Evolutionary conservation across 805 yeast species (phyloP), one percentile per base, ranked within the genome.

Genomic region (Starmerella kuoi): DNA sequence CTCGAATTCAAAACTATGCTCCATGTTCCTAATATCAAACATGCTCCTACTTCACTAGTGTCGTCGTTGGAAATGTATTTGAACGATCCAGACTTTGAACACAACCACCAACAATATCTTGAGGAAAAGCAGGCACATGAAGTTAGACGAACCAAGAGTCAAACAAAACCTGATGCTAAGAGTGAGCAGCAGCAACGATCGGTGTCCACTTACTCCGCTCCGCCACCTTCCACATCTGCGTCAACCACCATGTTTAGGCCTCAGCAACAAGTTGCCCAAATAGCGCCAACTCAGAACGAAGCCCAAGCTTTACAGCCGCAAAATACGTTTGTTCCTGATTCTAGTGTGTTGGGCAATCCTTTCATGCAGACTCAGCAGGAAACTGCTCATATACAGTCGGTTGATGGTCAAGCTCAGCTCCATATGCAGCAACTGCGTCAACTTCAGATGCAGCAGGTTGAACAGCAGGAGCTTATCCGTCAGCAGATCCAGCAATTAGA

Each of bases 1-100:
- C 67, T 84, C 50, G 95, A 84, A 61, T 74, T 77, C 56, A 74
- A 86, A 11, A 86, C 96, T 2, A 86, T 86, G 55, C 66, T 88
- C 50, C 87, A 79, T 55, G 94, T 91, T 26, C 98, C 98, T 28
- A 87, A 94, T 12, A 87, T 91, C 47, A 84, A 84, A 58, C 98
- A 91, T 62, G 97, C 97, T 1, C 96, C 96, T 19, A 87, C 96
- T 2, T 91, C 94, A 21, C 69, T 91, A 49, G 81, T 94, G 3
- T 71, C 77, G 26, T 78, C 93, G 12, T 71, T 91, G 47, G 91
- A 85, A 57, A 95, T 87, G 53, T 93, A 88, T 60, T 65, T 91
- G 51, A 72, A 77, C 50, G 96, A 88, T 57, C 85, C 87, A 7
- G 77, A 79, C 52, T 85, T 85, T 61, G 95, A 85, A 52, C 62